A percentile compares a stretch with the other conserved stretches of the same genome.
phyloP scores from a whole-genome alignment of 140 eudicot species.

The Ambrosia hybrid region DNA sequence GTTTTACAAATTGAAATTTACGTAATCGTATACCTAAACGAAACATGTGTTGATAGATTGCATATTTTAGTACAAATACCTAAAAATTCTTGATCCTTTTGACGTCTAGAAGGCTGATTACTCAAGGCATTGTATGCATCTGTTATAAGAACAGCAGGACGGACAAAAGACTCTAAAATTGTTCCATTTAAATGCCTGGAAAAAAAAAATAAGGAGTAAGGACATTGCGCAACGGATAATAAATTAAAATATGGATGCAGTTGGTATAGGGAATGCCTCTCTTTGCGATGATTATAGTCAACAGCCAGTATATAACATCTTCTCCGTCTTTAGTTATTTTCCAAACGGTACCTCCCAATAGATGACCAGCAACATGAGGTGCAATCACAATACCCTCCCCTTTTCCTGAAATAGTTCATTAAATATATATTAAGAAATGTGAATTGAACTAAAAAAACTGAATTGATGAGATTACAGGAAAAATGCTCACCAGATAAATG shows the following conservation, averaged over 20 bases:
- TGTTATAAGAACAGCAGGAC: too few species aligned
- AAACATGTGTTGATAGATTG: not conserved
- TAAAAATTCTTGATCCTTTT: slow-evolving; percentile 91
- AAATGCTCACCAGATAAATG: slow-evolving; percentile 73
- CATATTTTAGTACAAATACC: slow-evolving; percentile 41
- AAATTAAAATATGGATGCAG: not conserved
- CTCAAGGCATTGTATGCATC: too few species aligned
- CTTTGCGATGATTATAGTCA: slow-evolving; percentile 96
- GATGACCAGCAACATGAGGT: slow-evolving; percentile 94
- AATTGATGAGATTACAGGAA: not conserved
- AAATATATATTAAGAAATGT: slow-evolving; percentile 55
- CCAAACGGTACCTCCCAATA: slow-evolving; percentile 97
- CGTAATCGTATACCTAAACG: too few species aligned
- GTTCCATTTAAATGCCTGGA: slow-evolving; percentile 13
- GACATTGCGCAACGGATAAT: not conserved
- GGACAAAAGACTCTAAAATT: too few species aligned
- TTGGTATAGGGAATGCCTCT: slow-evolving; percentile 49
- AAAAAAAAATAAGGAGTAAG: slow-evolving; percentile 27
- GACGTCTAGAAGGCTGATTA: slow-evolving; percentile 84
- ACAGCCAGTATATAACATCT: slow-evolving; percentile 94
- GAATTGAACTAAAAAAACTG: not conserved
- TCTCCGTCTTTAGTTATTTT: slow-evolving; percentile 95
- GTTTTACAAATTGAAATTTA: too few species aligned
- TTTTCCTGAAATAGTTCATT: slow-evolving; percentile 51
- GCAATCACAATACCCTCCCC: slow-evolving; percentile 99